phyloP scores from a whole-genome alignment of 1,139 yeast species.

The Geotrichum carabidarum region DNA sequence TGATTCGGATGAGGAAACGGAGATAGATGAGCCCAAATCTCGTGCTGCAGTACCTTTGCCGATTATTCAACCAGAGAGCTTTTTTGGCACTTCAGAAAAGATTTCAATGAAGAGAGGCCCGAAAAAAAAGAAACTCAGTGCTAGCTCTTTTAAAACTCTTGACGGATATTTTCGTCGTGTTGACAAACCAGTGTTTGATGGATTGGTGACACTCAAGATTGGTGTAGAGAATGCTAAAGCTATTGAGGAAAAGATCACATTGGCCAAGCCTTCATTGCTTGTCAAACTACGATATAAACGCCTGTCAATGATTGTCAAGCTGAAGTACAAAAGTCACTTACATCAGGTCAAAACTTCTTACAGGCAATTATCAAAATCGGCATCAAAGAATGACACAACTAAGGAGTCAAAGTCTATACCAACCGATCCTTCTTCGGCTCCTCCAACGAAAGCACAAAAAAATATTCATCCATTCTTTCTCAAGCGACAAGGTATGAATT shows the following conservation, averaged over 20 bases:
- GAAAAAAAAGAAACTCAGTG: too few relatives aligned
- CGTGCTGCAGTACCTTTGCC: too few relatives aligned
- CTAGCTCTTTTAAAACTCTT: too few relatives aligned
- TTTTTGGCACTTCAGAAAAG: too few relatives aligned
- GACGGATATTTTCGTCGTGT: too few relatives aligned
- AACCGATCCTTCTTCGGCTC: not conserved
- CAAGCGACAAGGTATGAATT: conserved; percentile 11
- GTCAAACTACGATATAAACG: not conserved
- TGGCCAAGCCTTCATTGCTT: not conserved
- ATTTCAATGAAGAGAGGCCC: too few relatives aligned
- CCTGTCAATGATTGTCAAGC: conserved; percentile 3
- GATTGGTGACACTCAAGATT: conserved; percentile 8
- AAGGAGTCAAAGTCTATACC: too few relatives aligned
- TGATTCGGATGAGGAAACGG: not conserved
- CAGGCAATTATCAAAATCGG: too few relatives aligned
- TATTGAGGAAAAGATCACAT: conserved; percentile 1
- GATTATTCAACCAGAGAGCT: not conserved
- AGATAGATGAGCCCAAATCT: not conserved
- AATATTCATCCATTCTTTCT: conserved; percentile 28
- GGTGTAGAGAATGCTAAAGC: conserved; percentile 3
- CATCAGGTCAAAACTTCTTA: not conserved
- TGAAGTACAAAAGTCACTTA: not conserved
- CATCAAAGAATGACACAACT: too few relatives aligned
- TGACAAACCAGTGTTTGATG: not conserved
- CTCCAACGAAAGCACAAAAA: conserved; percentile 3